phyloP scores from a whole-genome alignment of 768 basidiomycete genomes.

The Cubamyces sp. region DNA sequence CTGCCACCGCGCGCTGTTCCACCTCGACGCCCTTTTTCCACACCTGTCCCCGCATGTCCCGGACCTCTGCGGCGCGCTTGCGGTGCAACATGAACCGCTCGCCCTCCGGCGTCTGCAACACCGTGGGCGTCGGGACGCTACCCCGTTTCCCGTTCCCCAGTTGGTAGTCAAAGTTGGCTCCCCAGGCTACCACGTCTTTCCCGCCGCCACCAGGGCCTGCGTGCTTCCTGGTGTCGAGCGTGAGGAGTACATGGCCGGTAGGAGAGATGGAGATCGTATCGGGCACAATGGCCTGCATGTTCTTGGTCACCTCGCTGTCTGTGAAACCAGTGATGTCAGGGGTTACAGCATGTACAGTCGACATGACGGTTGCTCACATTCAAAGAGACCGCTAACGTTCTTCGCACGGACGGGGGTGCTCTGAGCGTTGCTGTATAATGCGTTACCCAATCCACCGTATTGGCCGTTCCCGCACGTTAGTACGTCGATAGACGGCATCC shows the following conservation, averaged over 20 bases:
- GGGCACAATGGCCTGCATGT: slow-evolving; percentile 67
- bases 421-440: slow-evolving; percentile 69
- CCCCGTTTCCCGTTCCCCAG: slow-evolving; percentile 75
- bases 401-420: slow-evolving; percentile 73
- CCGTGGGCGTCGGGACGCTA: slow-evolving; percentile 57
- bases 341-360: neutral
- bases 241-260: slow-evolving; percentile 75
- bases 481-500: slow-evolving; percentile 51
- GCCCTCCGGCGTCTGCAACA: slow-evolving; percentile 54
- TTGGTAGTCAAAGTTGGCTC: slow-evolving; percentile 72
- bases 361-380: slow-evolving; percentile 61
- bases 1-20: slow-evolving; percentile 65
- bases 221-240: slow-evolving; percentile 62
- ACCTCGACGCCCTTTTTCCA: slow-evolving; percentile 66
- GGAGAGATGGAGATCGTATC: slow-evolving; percentile 68
- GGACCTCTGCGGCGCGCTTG: slow-evolving; percentile 54
- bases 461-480: slow-evolving; percentile 85
- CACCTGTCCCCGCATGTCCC: slow-evolving; percentile 59
- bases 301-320: slow-evolving; percentile 68
- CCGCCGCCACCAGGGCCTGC: slow-evolving; percentile 55
- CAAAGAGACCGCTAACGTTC: slow-evolving; percentile 79
- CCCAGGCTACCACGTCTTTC: slow-evolving; percentile 74
- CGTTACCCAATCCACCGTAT: slow-evolving; percentile 77
- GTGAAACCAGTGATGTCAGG: slow-evolving; percentile 18
- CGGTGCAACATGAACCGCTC: slow-evolving; percentile 62